Evolutionary conservation across 768 basidiomycete genomes (phyloP).

Genomic region (Calvatia gigantea): DNA sequence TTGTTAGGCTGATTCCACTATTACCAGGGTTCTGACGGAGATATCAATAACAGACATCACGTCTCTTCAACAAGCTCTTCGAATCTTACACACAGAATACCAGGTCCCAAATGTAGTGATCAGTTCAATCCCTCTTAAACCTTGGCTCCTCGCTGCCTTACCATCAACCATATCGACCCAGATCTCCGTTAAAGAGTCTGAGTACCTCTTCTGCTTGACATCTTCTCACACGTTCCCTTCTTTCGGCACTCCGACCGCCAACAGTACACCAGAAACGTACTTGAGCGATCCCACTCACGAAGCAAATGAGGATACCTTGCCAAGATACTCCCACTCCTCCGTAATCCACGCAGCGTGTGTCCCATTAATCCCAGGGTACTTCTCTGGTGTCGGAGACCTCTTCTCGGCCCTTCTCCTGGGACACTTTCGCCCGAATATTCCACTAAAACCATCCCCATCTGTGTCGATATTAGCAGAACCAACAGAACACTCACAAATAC

Average conservation of each 20-base stretch:
- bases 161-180: conserved; percentile 43
- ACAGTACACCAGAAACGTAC: not conserved
- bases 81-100: conserved; percentile 71
- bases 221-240: conserved; percentile 54
- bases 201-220: conserved; percentile 76
- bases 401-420: conserved; percentile 91
- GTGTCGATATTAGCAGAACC: not conserved
- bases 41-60: conserved; percentile 59
- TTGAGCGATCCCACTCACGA: not conserved
- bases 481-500: not conserved
- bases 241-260: conserved; percentile 10
- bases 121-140: conserved; percentile 75
- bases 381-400: conserved; percentile 94
- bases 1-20: not conserved
- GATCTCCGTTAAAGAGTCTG: conserved; percentile 22
- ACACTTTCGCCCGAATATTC: conserved; percentile 50
- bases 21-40: conserved; percentile 69
- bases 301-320: not conserved
- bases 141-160: conserved; percentile 55
- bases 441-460: not conserved
- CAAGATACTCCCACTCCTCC: conserved; percentile 21
- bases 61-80: conserved; percentile 67
- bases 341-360: conserved; percentile 69
- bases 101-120: conserved; percentile 85
- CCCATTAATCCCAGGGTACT: conserved; percentile 84